phyloP scores from a whole-genome alignment of 2,329 filamentous ascomycete species.

The Aspergillus neotritici region DNA sequence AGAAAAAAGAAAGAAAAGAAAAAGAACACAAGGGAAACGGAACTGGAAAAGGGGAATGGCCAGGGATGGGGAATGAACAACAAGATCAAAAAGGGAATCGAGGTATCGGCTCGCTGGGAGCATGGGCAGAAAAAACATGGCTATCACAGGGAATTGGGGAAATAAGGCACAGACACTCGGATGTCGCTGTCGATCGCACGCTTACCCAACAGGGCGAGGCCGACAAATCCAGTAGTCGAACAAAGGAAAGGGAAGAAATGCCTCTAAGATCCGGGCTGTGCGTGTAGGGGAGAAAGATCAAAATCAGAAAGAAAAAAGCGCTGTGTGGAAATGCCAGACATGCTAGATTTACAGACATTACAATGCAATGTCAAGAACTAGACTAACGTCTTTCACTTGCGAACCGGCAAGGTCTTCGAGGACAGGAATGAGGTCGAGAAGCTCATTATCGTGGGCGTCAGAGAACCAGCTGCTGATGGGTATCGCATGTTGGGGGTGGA shows the following conservation, averaged over 20 bases:
- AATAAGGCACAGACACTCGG: neutral
- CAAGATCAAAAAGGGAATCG: constrained; percentile 17
- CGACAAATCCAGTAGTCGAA: neutral
- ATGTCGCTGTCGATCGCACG: neutral
- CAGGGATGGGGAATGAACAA: constrained; percentile 9
- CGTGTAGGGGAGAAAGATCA: constrained; percentile 13
- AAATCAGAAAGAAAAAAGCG: constrained; percentile 21
- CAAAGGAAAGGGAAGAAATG: constrained; percentile 4
- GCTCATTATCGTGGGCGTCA: constrained; percentile 97
- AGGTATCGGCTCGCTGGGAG: constrained; percentile 25
- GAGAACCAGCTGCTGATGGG: constrained; percentile 99
- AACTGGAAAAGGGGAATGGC: constrained; percentile 3
- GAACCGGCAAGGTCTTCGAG: constrained; percentile 89
- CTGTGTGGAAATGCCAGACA: constrained; percentile 26
- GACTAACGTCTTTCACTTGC: constrained; percentile 90
- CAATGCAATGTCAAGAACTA: constrained; percentile 84
- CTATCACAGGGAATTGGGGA: constrained; percentile 4
- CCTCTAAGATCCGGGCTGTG: constrained; percentile 10
- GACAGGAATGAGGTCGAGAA: constrained; percentile 93
- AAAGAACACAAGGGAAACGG: constrained; percentile 4
- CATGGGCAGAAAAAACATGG: constrained; percentile 7
- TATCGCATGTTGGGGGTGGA: constrained; percentile 97
- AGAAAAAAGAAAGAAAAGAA: constrained; percentile 17
- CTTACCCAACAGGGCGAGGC: too few relatives aligned
- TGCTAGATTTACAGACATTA: constrained; percentile 38